Conservation (phyloP, 306 rosid genomes). For the Trichosanthes truncata region DNA sequence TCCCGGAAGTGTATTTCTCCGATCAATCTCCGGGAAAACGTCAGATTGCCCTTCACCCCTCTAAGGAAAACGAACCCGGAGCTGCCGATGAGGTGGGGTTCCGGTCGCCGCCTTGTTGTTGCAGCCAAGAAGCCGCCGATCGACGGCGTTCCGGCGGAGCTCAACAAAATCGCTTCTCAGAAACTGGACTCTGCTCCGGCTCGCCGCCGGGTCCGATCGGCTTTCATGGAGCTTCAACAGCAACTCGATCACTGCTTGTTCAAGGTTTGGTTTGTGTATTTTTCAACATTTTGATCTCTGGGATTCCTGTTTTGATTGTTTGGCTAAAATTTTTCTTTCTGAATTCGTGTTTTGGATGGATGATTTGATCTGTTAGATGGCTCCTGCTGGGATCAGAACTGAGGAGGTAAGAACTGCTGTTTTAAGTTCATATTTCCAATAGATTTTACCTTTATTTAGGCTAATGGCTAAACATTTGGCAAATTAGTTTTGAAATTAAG, state of each 20-base stretch:
- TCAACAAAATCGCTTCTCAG: slow-evolving; percentile 40
- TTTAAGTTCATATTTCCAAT: neutral
- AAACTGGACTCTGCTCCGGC: slow-evolving; percentile 57
- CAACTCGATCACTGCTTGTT: slow-evolving; percentile 63
- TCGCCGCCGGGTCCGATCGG: slow-evolving; percentile 49
- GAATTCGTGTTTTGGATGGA: slow-evolving; percentile 12
- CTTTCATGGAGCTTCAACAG: slow-evolving; percentile 43
- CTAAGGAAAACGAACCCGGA: neutral
- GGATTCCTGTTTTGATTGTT: neutral
- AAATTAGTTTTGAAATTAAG: neutral
- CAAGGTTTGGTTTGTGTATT: slow-evolving; percentile 30
- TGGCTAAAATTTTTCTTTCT: slow-evolving; percentile 16
- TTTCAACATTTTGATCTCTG: neutral
- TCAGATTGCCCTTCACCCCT: slow-evolving; percentile 8
- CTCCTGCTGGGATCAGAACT: slow-evolving; percentile 71
- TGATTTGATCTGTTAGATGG: slow-evolving; percentile 31
- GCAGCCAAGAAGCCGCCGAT: slow-evolving; percentile 27
- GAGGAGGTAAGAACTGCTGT: slow-evolving; percentile 53
- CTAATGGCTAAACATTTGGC: neutral
- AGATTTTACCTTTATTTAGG: neutral
- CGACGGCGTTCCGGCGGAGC: slow-evolving; percentile 42
- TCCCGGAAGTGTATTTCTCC: slow-evolving; percentile 14
- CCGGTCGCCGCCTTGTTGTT: slow-evolving; percentile 9
- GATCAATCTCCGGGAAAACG: slow-evolving; percentile 9
- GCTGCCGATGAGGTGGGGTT: neutral